phyloP scores from a whole-genome alignment of 495 filamentous ascomycete genomes.

The Podospora anserina region DNA sequence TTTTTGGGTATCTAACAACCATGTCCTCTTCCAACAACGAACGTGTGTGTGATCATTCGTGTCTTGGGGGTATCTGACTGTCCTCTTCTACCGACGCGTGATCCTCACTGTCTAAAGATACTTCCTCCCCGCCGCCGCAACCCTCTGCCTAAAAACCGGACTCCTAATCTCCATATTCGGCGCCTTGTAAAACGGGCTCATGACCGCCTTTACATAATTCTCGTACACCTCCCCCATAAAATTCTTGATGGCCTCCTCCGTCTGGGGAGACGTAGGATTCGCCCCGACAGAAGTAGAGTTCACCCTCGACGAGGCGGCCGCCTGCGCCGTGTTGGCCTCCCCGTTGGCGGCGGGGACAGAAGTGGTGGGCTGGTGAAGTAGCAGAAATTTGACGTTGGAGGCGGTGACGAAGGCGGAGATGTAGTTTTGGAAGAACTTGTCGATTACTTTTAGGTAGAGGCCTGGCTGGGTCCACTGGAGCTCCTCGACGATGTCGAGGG shows the following conservation, averaged over 20 bases:
- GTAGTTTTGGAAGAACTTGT: slow-evolving; percentile 87
- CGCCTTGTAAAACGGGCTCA: slow-evolving; percentile 89
- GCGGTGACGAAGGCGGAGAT: slow-evolving; percentile 89
- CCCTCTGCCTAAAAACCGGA: slow-evolving; percentile 75
- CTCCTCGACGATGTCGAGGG: slow-evolving; percentile 91
- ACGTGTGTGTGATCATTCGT: not conserved
- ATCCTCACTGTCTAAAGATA: slow-evolving; percentile 53
- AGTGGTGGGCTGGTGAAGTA: slow-evolving; percentile 73
- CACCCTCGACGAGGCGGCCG: slow-evolving; percentile 28
- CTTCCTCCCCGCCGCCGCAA: slow-evolving; percentile 86
- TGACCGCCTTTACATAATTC: slow-evolving; percentile 90
- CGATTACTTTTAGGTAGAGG: slow-evolving; percentile 93
- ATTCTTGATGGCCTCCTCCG: slow-evolving; percentile 88
- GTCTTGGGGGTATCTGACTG: too few species aligned
- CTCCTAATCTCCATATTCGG: slow-evolving; percentile 75
- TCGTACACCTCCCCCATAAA: slow-evolving; percentile 96
- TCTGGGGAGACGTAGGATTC: slow-evolving; percentile 80
- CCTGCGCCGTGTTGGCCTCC: not conserved
- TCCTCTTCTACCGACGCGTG: too few species aligned
- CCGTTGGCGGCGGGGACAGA: slow-evolving; percentile 27
- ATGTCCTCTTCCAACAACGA: not conserved
- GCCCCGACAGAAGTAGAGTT: slow-evolving; percentile 66
- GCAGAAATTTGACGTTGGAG: slow-evolving; percentile 78
- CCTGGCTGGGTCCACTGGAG: slow-evolving; percentile 78
- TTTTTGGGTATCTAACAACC: not conserved